Base-by-base conservation (phyloP, 1,284 basidiomycete species). In the Cutaneotrichosporon sp. region DNA sequence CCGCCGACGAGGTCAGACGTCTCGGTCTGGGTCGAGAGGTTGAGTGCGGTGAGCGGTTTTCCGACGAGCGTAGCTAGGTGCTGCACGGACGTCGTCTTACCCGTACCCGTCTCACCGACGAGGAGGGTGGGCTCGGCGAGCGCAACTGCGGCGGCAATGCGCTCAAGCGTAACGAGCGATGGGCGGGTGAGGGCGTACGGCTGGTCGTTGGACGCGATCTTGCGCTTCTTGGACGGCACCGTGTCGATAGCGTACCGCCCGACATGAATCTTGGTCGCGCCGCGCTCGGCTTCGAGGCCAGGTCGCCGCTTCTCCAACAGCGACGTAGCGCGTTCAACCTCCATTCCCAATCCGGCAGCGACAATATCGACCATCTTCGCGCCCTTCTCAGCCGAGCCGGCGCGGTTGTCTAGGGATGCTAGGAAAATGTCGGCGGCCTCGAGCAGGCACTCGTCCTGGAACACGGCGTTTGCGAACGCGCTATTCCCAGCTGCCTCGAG, bases 61-160 rank as follows among this genome's bases (percentile, higher is more conserved):
- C 86, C 86, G 34, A 97, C 84, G n/a, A 91, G 81, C 5, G 87
- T 85, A 21, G 97, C 91, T 26, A 99, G 85, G 71, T 97, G 88
- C 26, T 94, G 92, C 21, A 99, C 87, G 3, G 89, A 86, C 52
- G 94, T 97, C 2, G 97, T 99, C 81, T 99, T 99, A 42, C 97
- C 97, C 0, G 97, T 99, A 50, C 97, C 97, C 0, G 97, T 99
- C 83, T 99, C 97, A 61, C 97, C 97, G 0, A 96, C 95, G 22
- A 99, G 85, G 2, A 99, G 85, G 1, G 96, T 83, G 0, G 97
- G 94, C 76, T 99, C 97, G 16, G 82, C 81, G 42, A 90, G 82
- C 0, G 88, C 84, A 38, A 95, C 83, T 0, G 90, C 86, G 13
- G 88, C 89, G 0, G 89, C 87, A 52, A 99, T 87, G 31, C 91